Base-by-base conservation (phyloP, 306 rosid genomes). In the Alnus glutinosa region DNA sequence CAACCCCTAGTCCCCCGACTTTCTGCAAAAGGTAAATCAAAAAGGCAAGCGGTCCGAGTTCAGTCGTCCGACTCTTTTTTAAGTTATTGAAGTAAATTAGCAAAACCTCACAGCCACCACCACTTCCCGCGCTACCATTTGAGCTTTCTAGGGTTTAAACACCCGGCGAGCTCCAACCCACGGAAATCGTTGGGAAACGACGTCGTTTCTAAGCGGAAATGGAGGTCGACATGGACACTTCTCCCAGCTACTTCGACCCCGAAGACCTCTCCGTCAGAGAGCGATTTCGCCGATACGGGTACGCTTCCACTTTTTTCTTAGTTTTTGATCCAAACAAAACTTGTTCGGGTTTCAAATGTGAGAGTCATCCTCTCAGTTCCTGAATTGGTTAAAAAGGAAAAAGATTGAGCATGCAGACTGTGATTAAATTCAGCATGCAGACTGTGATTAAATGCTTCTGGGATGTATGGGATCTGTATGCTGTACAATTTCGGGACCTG, bases 211-310 rank as follows among this genome's bases (percentile, higher is more conserved):
- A 37, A 50, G 36, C 75, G 1, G 66, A 46, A 13, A 91, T 87
- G 97, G 97, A 91, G 55, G 80, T 74, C 18, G 90, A 86, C 64
- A 91, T 91, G 97, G 93, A 88, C 50, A 47, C 92, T 77, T 88
- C 91, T 77, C 92, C 94, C 4, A 72, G 70, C 81, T 75, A 54
- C 80, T 89, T 91, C 85, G 95, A 94, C 47, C 98, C 97, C 0
- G 87, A 86, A 37, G 88, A 94, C 78, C 97, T 88, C 85, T 42
- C 89, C n/a, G 57, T 75, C 46, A 81, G 98, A 51, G 89, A 91
- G 75, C 83, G 78, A 76, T 91, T 77, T 77, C 98, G 97, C 73
- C 87, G 98, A 80, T 94, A 88, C 87, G 85, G 98, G 98, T 93
- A 76, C 55, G 72, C 16, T 11, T 75, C 78, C 44, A 8, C 51